Evolutionary conservation across 1,139 yeast species (phyloP).

Genomic region (Debaryomycetaceae sp.): DNA sequence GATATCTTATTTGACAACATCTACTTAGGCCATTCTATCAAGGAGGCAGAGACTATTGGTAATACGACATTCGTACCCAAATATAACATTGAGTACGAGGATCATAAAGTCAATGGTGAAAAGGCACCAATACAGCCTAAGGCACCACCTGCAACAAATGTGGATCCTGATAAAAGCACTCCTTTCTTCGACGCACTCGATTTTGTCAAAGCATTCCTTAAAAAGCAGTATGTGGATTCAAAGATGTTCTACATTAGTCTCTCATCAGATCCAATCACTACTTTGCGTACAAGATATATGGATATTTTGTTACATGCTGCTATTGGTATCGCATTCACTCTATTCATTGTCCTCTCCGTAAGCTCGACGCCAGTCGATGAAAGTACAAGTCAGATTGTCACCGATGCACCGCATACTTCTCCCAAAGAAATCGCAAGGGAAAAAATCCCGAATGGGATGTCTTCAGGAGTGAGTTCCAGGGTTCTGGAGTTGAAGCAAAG

Average conservation of each 20-base stretch:
- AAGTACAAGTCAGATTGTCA: not conserved
- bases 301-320: not conserved
- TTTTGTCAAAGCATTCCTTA: not conserved
- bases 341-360: not conserved
- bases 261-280: not conserved
- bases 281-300: not conserved
- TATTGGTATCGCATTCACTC: no score
- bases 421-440: not conserved
- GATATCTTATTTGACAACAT: constrained; percentile 77
- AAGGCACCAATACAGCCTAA: constrained; percentile 33
- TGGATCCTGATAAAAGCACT: not conserved
- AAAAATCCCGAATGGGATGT: not conserved
- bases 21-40: constrained; percentile 76
- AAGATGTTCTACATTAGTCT: not conserved
- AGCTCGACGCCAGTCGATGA: not conserved
- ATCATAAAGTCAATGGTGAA: constrained; percentile 36
- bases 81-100: constrained; percentile 48
- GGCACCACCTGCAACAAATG: constrained; percentile 30
- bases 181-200: not conserved
- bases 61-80: constrained; percentile 70
- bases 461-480: not conserved
- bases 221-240: not conserved
- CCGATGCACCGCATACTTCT: no score
- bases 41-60: constrained; percentile 81
- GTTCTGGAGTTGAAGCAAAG: no score